phyloP scores from a whole-genome alignment of 164 flowering plant genomes.

The Tetrastigma voinierianum region DNA sequence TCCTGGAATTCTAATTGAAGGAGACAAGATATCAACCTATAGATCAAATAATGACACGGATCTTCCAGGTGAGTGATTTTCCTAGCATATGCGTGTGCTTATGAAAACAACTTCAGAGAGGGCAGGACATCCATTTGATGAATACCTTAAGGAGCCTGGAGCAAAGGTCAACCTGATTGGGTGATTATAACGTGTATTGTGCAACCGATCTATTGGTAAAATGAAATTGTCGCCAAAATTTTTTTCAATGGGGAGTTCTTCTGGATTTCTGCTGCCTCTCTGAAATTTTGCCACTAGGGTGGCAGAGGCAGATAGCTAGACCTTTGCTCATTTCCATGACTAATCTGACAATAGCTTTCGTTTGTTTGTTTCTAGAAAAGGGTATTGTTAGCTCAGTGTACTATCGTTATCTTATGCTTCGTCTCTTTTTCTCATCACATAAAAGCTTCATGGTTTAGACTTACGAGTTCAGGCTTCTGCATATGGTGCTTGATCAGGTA shows the following conservation, averaged over 20 bases:
- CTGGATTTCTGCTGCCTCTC: background rate
- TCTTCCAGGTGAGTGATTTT: slow-evolving; percentile 44
- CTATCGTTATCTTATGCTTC: background rate
- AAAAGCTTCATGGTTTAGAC: background rate
- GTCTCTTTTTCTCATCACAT: background rate
- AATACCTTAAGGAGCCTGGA: background rate
- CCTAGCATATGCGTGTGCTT: background rate
- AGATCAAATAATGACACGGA: slow-evolving; percentile 39
- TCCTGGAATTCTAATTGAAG: slow-evolving; percentile 74
- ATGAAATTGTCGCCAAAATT: background rate
- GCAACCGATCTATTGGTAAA: background rate
- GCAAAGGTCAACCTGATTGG: background rate
- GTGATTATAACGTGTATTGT: background rate
- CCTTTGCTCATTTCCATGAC: background rate
- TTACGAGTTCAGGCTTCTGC: background rate
- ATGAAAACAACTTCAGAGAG: background rate
- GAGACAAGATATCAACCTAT: slow-evolving; percentile 36
- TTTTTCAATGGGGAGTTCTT: background rate
- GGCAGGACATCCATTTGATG: background rate
- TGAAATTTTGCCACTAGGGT: background rate
- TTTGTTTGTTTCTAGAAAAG: background rate
- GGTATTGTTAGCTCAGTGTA: background rate
- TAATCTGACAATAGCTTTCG: background rate
- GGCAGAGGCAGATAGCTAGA: background rate
- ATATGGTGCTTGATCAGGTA: slow-evolving; percentile 27